Percentiles rank a stretch among this genome's conserved stretches.
Evolutionary conservation across 2,329 filamentous ascomycete genomes (phyloP).

Genomic region (Ascocoryne sarcoides): DNA sequence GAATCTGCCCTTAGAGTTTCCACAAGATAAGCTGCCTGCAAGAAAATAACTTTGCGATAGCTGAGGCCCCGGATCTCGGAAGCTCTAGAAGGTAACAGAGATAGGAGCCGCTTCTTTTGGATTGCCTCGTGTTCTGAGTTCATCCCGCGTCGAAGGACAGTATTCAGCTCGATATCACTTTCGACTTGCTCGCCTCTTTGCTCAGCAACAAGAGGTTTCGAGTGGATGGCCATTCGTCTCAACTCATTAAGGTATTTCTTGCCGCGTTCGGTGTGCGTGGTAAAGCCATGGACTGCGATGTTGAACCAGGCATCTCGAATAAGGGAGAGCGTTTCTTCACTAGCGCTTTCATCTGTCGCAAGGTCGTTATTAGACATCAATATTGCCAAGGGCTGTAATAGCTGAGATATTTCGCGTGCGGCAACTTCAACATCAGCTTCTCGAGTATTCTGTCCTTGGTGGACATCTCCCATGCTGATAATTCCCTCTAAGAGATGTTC

Average conservation of each 20-base stretch:
- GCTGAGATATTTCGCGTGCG: conserved; percentile 76
- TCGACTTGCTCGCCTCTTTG: conserved; percentile 84
- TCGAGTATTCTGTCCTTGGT: conserved; percentile 63
- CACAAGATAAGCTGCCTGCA: conserved; percentile 83
- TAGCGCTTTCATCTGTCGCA: conserved; percentile 35
- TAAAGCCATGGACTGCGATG: conserved; percentile 88
- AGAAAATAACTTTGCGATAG: conserved; percentile 85
- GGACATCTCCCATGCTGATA: conserved; percentile 81
- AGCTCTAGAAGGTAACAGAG: conserved; percentile 67
- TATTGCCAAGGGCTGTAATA: conserved; percentile 79
- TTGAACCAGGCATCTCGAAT: conserved; percentile 97
- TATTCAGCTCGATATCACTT: conserved; percentile 95
- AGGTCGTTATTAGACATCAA: conserved; percentile 64
- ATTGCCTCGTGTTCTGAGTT: conserved; percentile 66
- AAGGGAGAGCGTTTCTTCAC: conserved; percentile 63
- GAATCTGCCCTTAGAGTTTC: conserved; percentile 79
- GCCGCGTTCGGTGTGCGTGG: conserved; percentile 61
- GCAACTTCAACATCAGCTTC: conserved; percentile 75
- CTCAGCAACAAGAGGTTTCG: conserved; percentile 77
- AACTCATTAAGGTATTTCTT: conserved; percentile 69
- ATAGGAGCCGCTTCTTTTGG: conserved; percentile 70
- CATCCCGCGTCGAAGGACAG: conserved; percentile 79
- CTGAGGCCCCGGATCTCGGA: conserved; percentile 72
- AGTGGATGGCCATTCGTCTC: conserved; percentile 76
- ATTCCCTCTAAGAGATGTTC: conserved; percentile 77